Evolutionary conservation across 441 rosid genomes (phyloP).

Genomic region (Cnidoscolus chayamansa): DNA sequence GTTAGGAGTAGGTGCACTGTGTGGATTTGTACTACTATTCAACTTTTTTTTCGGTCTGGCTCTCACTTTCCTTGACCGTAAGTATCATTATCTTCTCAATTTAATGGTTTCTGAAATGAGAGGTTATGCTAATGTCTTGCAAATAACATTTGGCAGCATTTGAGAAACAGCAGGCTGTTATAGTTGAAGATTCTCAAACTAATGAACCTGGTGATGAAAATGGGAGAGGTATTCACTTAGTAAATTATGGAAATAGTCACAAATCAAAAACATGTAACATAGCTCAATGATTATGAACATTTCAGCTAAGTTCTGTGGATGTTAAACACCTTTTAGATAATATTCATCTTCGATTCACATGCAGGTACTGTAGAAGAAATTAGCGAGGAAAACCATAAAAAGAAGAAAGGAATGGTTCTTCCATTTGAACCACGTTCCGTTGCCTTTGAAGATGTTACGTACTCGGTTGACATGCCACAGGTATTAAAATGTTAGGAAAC

Average conservation of each 20-base stretch:
- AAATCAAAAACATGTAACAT: background rate
- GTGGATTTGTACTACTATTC: conserved; percentile 46
- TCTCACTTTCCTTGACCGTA: conserved; percentile 52
- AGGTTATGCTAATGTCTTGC: background rate
- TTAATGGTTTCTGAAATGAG: background rate
- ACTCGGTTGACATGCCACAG: conserved; percentile 70
- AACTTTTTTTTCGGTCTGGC: conserved; percentile 46
- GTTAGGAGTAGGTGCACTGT: conserved; percentile 53
- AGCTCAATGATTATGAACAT: background rate
- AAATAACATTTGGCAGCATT: conserved; percentile 43
- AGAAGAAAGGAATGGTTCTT: conserved; percentile 77
- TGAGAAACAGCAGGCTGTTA: conserved; percentile 52
- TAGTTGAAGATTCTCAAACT: conserved; percentile 41
- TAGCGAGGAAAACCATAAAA: conserved; percentile 17
- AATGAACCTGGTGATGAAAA: conserved; percentile 10
- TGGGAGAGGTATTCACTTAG: conserved; percentile 8
- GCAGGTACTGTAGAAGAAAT: conserved; percentile 5
- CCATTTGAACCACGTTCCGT: conserved; percentile 76
- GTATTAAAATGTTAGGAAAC: conserved; percentile 24
- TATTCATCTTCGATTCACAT: background rate
- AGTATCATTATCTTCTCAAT: conserved; percentile 20
- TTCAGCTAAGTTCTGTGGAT: background rate
- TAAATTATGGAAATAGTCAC: conserved; percentile 10
- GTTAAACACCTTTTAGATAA: background rate
- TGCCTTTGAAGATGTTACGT: conserved; percentile 52